Evolutionary conservation across 805 yeast species (phyloP), one percentile per base, ranked within the genome.

Genomic region (Huiozyma naganishii): DNA sequence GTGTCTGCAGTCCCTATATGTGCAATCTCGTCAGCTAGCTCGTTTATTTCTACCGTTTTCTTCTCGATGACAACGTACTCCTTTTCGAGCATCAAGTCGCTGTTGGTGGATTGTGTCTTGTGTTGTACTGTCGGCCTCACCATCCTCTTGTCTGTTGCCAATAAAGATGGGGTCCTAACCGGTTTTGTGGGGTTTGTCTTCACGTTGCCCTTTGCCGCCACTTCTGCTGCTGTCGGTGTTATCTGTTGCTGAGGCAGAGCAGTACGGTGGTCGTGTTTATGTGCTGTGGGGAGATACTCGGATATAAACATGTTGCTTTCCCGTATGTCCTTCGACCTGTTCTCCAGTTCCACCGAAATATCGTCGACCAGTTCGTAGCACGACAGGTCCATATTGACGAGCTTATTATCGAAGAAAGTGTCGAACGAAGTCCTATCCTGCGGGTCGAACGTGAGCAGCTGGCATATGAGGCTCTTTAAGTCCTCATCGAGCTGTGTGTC

Each of bases 21-120:
- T 4, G 86, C 89, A 41, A 90, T 67, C 59, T 89, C 96, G 62
- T 90, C 97, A 3, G 98, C 98, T 45, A 92, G 70, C 2, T 95
- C 90, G 66, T 90, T 90, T 7, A 90, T 95, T 59, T 92, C 97
- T 4, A 90, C 97, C 0, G 92, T 86, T 41, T 95, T 75, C 61
- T 90, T 92, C 61, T 90, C 97, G 29, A 90, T 89, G 35, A 90
- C 95, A 32, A 90, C 97, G 54, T 90, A 90, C 55, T 88, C 97
- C 51, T 77, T 80, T 53, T 87, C 95, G 45, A 79, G 66, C 27
- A 73, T 70, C 23, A 73, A 56, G 42, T 79, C 83, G 34, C 45
- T 49, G 37, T 38, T 47, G 9, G 45, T 43, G 7, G 27, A 29
- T 11, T 6, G 33, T 8, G 33, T 35, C n/a, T n/a, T 29, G n/a